Conservation (phyloP, 2,329 filamentous ascomycete genomes). For the Aspergillus aculeatus region DNA sequence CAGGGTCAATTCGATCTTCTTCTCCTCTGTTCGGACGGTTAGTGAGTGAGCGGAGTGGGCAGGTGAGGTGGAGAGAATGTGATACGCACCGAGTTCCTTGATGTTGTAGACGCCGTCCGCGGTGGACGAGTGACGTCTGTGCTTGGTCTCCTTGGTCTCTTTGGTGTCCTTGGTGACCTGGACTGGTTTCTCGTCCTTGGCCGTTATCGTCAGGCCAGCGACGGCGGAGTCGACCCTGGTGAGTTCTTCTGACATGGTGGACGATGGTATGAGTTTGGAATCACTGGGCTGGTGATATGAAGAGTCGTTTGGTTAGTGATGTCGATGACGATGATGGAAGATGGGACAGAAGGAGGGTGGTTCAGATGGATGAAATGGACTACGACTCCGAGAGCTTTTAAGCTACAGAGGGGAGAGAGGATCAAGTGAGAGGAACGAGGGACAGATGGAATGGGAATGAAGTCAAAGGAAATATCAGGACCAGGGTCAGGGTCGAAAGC, state of each 20-base stretch:
- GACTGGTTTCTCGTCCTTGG: constrained; percentile 58
- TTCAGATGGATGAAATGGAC: neutral
- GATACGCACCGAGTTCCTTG: constrained; percentile 74
- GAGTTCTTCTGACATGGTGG: constrained; percentile 63
- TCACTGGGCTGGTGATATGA: constrained; percentile 4
- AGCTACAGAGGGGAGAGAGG: neutral
- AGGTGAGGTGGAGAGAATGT: neutral
- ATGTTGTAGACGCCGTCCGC: constrained; percentile 76
- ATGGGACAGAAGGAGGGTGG: neutral
- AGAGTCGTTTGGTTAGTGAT: neutral
- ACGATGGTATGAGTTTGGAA: constrained; percentile 1
- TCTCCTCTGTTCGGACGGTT: constrained; percentile 22
- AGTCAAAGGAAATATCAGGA: too few species aligned
- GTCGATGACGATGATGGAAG: neutral
- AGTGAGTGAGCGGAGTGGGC: neutral
- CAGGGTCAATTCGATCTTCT: constrained; percentile 33
- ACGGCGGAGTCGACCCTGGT: constrained; percentile 91
- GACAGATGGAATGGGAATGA: neutral
- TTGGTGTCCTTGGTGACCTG: constrained; percentile 29
- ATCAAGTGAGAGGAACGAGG: neutral
- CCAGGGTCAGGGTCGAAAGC: constrained; percentile 10
- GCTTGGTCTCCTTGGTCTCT: constrained; percentile 48
- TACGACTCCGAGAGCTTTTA: neutral
- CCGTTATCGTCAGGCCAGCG: constrained; percentile 69
- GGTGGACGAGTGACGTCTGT: constrained; percentile 71